Evolutionary conservation across 176 grass and related monocot species (phyloP), one percentile per base, ranked within the genome.

Genomic region (Avena atlantica): DNA sequence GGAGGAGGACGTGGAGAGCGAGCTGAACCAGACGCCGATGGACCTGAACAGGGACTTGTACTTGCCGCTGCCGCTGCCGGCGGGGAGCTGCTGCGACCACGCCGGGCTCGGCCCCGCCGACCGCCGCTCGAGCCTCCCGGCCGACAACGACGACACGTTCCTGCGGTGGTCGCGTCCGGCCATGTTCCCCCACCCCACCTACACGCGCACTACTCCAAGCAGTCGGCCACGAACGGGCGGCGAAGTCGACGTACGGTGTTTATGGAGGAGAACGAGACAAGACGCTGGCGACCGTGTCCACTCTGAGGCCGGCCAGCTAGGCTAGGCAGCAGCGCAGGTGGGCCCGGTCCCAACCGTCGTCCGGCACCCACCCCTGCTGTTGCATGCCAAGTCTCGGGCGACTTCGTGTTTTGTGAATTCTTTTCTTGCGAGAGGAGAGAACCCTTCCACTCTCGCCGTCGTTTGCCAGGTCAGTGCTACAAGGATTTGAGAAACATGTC

Each of bases 11-110:
- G 58, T 19, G 72, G 86, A 82, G 37, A 91, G 70, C 1, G 85
- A 85, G 85, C 76, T 79, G 88, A 94, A 91, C 87, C 89, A 94
- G 12, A 87, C 10, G 5, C 89, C 84, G 70, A 94, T 87, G 74
- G 89, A 80, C 15, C 87, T 44, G 53, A 94, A 92, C 10, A 91
- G 61, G 0, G 89, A 89, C 84, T 20, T 83, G 5, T 36, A 40
- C 23, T 19, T 0, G 7, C 80, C 52, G 11, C 34, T 2, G 4
- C 74, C n/a, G 10, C 31, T 59, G 48, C 75, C 75, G 23, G 55
- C 85, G 27, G 89, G 89, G 67, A 93, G 86, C 67, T 76, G 84
- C 20, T 55, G 81, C 70, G 73, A 89, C 86, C 88, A 85, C 14
- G 58, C 76, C 10, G 88, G 78, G 55, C 78, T 70, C 29, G 56